phyloP scores from a whole-genome alignment of 768 basidiomycete genomes.

The Dioszegia aurantiaca region DNA sequence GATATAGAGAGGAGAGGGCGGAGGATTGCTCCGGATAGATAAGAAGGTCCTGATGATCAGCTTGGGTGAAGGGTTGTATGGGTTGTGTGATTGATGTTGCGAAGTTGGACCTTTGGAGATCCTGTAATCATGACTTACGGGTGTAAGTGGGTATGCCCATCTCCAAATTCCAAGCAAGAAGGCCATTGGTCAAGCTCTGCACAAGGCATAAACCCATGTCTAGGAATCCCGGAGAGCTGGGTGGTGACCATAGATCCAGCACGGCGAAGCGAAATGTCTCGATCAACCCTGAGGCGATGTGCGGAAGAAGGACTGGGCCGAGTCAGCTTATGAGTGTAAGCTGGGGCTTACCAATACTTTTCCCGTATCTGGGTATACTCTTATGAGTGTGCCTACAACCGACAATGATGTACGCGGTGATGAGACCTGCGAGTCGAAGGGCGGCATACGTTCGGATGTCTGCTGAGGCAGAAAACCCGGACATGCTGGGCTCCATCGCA shows the following conservation, averaged over 20 bases:
- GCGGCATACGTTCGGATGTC: no score
- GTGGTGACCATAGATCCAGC: background rate
- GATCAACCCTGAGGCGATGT: background rate
- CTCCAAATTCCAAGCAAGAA: conserved; percentile 1
- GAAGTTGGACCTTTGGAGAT: no score
- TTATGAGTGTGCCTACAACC: no score
- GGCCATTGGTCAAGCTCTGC: background rate
- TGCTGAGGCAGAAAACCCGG: no score
- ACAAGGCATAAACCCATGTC: background rate
- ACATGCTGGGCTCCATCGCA: no score
- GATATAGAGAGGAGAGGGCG: conserved; percentile 3
- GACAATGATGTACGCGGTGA: no score
- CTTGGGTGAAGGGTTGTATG: background rate
- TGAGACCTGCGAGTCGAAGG: no score
- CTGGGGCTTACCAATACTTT: no score
- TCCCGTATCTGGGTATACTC: no score
- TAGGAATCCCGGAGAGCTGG: background rate
- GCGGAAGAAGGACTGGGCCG: background rate
- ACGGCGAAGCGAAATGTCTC: conserved; percentile 1
- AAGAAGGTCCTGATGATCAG: background rate
- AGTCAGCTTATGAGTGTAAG: no score
- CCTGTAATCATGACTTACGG: no score
- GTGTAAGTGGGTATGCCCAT: conserved; percentile 4
- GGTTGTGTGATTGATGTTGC: no score
- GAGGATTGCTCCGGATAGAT: background rate